Evolutionary conservation across 1,284 basidiomycete genomes (phyloP).

Genomic region (Neotropicomus parvogracilis): DNA sequence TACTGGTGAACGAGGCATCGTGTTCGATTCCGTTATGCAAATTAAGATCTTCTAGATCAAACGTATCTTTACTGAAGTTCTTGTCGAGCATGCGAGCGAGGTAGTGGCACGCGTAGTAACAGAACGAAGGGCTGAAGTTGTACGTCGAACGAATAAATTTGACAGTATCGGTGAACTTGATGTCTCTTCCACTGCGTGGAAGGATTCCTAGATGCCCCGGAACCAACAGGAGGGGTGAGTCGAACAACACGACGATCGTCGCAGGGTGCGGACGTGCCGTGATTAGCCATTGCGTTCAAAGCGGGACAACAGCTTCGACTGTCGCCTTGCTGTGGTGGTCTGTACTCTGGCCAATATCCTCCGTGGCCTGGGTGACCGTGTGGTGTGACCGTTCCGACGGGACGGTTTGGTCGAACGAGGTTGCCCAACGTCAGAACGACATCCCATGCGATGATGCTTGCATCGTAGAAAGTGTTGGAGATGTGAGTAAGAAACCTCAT

Average conservation of each 20-base stretch:
- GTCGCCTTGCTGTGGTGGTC: constrained; percentile 54
- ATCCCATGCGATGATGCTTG: constrained; percentile 48
- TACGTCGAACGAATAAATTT: constrained; percentile 46
- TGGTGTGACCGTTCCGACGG: constrained; percentile 51
- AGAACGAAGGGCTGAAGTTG: constrained; percentile 66
- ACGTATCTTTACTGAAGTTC: constrained; percentile 52
- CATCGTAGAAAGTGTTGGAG: constrained; percentile 14
- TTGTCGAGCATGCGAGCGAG: constrained; percentile 54
- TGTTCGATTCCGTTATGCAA: constrained; percentile 77
- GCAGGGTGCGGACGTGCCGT: constrained; percentile 44
- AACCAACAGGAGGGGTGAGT: background rate
- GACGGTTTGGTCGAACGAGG: constrained; percentile 45
- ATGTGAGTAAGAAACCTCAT: constrained; percentile 15
- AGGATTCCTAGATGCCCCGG: constrained; percentile 52
- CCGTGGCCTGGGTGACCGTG: constrained; percentile 51
- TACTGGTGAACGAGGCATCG: constrained; percentile 63
- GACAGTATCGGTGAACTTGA: constrained; percentile 54
- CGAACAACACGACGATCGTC: background rate
- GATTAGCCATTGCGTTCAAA: constrained; percentile 71
- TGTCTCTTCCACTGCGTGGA: constrained; percentile 59
- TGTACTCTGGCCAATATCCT: constrained; percentile 67
- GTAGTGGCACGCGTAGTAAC: constrained; percentile 55
- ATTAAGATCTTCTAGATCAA: constrained; percentile 63
- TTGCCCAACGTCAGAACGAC: constrained; percentile 52
- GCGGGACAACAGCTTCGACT: constrained; percentile 68